These are phyloP conservation scores for Helotiales sp. DNA, from an alignment of 2,329 filamentous ascomycete species.

Conservation along the genomic window DNA sequence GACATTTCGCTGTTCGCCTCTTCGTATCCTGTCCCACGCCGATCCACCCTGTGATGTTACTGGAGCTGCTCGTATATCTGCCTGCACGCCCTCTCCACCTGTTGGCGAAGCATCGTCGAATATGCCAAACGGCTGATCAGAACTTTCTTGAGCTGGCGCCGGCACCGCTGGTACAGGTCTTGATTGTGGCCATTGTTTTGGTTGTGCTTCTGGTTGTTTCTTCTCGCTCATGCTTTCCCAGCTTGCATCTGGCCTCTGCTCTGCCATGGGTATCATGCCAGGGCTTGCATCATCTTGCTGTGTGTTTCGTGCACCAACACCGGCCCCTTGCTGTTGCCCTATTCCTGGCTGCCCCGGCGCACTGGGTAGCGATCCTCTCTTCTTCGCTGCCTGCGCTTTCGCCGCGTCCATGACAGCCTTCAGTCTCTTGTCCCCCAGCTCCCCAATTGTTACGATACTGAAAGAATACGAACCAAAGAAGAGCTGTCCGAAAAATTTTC, in stretches of 20 bases:
- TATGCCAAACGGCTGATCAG: conserved; percentile 30
- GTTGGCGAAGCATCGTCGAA: conserved; percentile 42
- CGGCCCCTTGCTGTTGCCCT: conserved; percentile 14
- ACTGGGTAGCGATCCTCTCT: conserved; percentile 17
- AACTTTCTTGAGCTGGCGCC: conserved; percentile 9
- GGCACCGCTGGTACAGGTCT: conserved; percentile 18
- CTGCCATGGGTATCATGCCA: conserved; percentile 27
- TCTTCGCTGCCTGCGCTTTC: conserved; percentile 16
- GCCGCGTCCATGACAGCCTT: conserved; percentile 29
- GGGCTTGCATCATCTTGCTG: conserved; percentile 35
- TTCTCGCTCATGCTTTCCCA: conserved; percentile 7
- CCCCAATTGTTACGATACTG: conserved; percentile 35
- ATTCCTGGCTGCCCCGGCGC: neutral
- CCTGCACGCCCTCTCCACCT: conserved; percentile 28
- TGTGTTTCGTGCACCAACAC: neutral
- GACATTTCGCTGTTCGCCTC: conserved; percentile 24
- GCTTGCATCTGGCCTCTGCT: conserved; percentile 1
- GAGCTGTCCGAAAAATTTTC: conserved; percentile 28
- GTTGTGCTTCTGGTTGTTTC: neutral
- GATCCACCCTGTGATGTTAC: conserved; percentile 31
- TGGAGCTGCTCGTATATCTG: conserved; percentile 21
- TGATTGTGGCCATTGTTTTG: conserved; percentile 7
- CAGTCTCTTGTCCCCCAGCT: conserved; percentile 38
- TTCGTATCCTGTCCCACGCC: conserved; percentile 43
- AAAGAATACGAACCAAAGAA: conserved; percentile 37